Conservation (phyloP, 805 yeast species). For the Saturnispora besseyi region DNA sequence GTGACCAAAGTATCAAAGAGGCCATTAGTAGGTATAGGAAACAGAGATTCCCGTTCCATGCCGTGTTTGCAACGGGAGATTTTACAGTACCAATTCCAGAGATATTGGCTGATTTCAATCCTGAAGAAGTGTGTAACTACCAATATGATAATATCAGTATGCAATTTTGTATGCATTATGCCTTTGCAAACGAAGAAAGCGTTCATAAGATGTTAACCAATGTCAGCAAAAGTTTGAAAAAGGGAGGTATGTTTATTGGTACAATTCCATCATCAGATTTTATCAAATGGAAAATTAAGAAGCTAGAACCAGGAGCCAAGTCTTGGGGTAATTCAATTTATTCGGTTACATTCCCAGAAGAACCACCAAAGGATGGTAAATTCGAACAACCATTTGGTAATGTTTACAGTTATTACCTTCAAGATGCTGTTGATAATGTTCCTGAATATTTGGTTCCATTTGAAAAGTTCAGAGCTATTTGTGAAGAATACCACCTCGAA, state of each 20-base stretch:
- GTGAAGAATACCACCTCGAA: conserved; percentile 73
- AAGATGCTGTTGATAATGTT: conserved; percentile 92
- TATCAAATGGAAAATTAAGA: conserved; percentile 56
- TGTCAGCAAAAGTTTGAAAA: conserved; percentile 61
- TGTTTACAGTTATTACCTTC: conserved; percentile 67
- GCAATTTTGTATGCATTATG: conserved; percentile 93
- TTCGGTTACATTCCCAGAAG: conserved; percentile 69
- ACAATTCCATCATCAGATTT: conserved; percentile 91
- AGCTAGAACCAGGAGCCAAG: conserved; percentile 41
- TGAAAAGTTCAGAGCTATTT: conserved; percentile 72
- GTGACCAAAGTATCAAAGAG: conserved; percentile 79
- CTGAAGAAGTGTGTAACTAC: conserved; percentile 45
- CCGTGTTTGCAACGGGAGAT: conserved; percentile 88
- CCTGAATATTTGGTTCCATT: conserved; percentile 97
- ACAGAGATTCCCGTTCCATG: conserved; percentile 34
- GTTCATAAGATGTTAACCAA: conserved; percentile 67
- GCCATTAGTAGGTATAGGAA: conserved; percentile 67
- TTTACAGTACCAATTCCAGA: conserved; percentile 64
- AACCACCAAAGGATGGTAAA: conserved; percentile 66
- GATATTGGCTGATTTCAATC: conserved; percentile 51
- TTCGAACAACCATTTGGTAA: conserved; percentile 77
- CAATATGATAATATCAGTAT: conserved; percentile 85
- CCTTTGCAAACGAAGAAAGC: conserved; percentile 77
- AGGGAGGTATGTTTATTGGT: conserved; percentile 87
- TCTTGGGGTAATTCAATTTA: conserved; percentile 84